phyloP scores from a whole-genome alignment of 2,329 filamentous ascomycete species.

The Geosmithia flava region DNA sequence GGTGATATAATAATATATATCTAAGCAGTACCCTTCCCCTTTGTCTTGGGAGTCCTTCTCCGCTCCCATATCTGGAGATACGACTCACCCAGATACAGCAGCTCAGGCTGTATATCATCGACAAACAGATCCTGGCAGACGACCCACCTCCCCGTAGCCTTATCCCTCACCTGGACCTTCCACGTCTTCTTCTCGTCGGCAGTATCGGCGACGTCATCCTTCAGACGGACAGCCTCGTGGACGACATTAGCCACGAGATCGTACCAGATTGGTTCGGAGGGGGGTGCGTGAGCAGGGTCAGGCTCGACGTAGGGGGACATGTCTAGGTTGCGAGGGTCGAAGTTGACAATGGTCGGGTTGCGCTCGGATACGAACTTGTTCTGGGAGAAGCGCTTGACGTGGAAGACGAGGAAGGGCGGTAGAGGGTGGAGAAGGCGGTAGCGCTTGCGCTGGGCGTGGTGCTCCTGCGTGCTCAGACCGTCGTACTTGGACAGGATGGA shows the following conservation, averaged over 20 bases:
- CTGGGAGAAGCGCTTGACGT: constrained; percentile 91
- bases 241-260: constrained; percentile 93
- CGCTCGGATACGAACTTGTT: constrained; percentile 96
- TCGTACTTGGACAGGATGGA: constrained; percentile 88
- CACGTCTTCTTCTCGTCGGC: constrained; percentile 81
- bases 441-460: constrained; percentile 74
- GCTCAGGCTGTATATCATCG: constrained; percentile 75
- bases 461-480: constrained; percentile 75
- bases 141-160: constrained; percentile 76
- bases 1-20: not conserved
- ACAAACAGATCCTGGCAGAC: constrained; percentile 92
- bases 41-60: constrained; percentile 40
- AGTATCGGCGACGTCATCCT: constrained; percentile 79
- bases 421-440: constrained; percentile 85
- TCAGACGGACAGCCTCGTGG: constrained; percentile 66
- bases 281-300: constrained; percentile 56
- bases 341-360: constrained; percentile 97
- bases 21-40: constrained; percentile 1
- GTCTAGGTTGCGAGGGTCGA: constrained; percentile 72
- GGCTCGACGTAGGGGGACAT: constrained; percentile 87
- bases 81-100: constrained; percentile 84
- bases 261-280: constrained; percentile 80
- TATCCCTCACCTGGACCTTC: constrained; percentile 82
- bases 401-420: constrained; percentile 82
- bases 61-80: constrained; percentile 97